These are phyloP conservation scores for Microcyclosporella mali DNA, from an alignment of 2,329 filamentous ascomycete genomes.

Conservation along the genomic window DNA sequence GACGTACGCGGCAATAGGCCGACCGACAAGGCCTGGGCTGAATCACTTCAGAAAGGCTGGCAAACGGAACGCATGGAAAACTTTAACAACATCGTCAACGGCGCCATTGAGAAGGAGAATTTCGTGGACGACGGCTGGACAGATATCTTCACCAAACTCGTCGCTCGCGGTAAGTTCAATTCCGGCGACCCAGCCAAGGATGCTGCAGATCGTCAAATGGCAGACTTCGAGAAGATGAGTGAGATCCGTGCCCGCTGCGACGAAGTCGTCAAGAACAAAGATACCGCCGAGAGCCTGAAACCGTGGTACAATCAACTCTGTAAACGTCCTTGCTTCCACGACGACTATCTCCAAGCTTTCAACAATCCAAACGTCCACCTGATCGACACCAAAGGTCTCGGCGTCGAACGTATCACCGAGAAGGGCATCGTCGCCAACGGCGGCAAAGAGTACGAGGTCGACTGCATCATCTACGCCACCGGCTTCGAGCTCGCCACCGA, in stretches of 20 bases:
- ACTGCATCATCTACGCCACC: conserved; percentile 44
- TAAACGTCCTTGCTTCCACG: conserved; percentile 58
- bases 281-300: conserved; percentile 49
- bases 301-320: conserved; percentile 57
- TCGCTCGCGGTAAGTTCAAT: conserved; percentile 11
- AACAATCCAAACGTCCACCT: conserved; percentile 54
- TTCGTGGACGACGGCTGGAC: conserved; percentile 23
- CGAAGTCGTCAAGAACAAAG: conserved; percentile 45
- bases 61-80: conserved; percentile 43
- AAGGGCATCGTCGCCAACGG: conserved; percentile 44
- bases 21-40: conserved; percentile 33
- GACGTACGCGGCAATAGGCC: conserved; percentile 35
- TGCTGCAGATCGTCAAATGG: conserved; percentile 16
- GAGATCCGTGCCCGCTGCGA: conserved; percentile 44
- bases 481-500: conserved; percentile 36
- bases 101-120: conserved; percentile 20
- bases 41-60: conserved; percentile 42
- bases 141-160: conserved; percentile 17
- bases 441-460: conserved; percentile 42
- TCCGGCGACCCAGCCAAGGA: conserved; percentile 11
- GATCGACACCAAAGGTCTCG: conserved; percentile 52
- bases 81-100: conserved; percentile 29
- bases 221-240: conserved; percentile 31
- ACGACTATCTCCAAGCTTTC: conserved; percentile 52
- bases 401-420: conserved; percentile 44